These are phyloP conservation scores for Scheffersomyces segobiensis DNA, from an alignment of 1,139 yeast genomes.

Conservation along the genomic window DNA sequence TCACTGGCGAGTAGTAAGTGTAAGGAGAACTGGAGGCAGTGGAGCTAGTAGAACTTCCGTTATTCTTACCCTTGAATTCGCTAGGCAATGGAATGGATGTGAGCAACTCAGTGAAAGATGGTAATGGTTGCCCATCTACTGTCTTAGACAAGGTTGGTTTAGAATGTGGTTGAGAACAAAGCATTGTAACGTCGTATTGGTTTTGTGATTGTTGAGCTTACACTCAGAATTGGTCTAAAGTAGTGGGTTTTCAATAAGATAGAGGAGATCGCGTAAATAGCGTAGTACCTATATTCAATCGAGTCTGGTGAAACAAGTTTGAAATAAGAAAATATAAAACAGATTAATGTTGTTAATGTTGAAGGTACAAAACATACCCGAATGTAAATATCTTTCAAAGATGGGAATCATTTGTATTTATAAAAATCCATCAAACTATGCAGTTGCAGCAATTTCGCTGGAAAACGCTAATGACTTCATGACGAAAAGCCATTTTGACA, in stretches of 20 bases:
- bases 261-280: neutral
- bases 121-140: constrained; percentile 16
- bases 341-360: neutral
- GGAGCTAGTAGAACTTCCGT: neutral
- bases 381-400: neutral
- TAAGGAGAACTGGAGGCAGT: neutral
- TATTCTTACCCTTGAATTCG: constrained; percentile 15
- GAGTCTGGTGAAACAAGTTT: neutral
- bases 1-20: constrained; percentile 1
- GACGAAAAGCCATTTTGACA: neutral
- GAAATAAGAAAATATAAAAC: neutral
- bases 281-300: neutral
- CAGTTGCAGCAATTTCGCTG: neutral
- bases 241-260: neutral
- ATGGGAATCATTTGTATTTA: neutral
- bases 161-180: neutral
- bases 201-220: neutral
- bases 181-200: neutral
- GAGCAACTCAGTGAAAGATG: constrained; percentile 39
- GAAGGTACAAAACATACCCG: too few relatives aligned
- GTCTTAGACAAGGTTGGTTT: neutral
- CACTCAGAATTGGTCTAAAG: neutral
- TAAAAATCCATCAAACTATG: neutral
- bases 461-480: neutral
- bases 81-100: constrained; percentile 37